Evolutionary conservation across 345 rosid species (phyloP), one percentile per base, ranked within the genome.

Genomic region (Litchi chinensis): DNA sequence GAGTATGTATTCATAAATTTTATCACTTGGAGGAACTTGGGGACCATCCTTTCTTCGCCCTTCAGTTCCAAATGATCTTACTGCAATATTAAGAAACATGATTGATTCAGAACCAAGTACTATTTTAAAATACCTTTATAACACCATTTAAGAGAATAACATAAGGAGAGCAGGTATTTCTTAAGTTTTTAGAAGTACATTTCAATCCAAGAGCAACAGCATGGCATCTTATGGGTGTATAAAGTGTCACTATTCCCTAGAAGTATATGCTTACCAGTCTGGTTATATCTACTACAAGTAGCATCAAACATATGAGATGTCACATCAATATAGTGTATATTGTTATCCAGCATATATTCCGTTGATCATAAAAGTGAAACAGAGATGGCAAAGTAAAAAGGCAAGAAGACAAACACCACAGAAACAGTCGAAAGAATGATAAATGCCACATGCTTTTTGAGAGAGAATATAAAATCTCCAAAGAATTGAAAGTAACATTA

Each of bases 51-150:
- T 90, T 70, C 87, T 89, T 85, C 94, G 82, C 76, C 92, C 94
- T 84, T 90, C 92, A n/a, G 94, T 89, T 81, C 94, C 94, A 82
- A 89, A 90, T 8, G 94, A 90, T 74, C 94, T 89, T 44, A 90
- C 94, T 90, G 82, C 84, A 82, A 80, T 24, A 70, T 10, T 5
- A 67, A 64, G 21, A 12, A 62, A 5, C 50, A 73, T 5, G 37
- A 44, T 60, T 84, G 44, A 48, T 67, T 84, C 37, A 84, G 72
- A 6, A 73, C 46, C 43, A 26, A 60, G 16, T 5, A 13, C 18
- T 16, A 65, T 41, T 46, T 46, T 46, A 1, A 46, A 46, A 46
- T 11, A 46, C 52, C 52, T 46, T 46, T 46, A 32, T 5, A 46
- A 46, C 52, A 46, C 6, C 26, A 6, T 1, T 67, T 22, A 76